Percentiles rank a stretch among this genome's conserved stretches.
phyloP scores from a whole-genome alignment of 495 filamentous ascomycete genomes.

The Neurospora sp. region DNA sequence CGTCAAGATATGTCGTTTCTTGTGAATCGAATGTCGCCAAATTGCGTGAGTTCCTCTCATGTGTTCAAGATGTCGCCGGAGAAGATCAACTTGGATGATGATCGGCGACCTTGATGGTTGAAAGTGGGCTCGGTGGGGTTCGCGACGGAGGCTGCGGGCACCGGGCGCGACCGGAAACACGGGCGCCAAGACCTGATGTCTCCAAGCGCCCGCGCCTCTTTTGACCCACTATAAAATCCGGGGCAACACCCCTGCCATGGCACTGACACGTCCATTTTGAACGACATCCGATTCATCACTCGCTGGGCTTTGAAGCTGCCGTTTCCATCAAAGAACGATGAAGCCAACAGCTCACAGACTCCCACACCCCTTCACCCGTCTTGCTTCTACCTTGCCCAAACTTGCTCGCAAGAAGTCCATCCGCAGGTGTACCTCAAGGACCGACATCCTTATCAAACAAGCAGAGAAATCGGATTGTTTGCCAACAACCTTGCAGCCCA shows the following conservation, averaged over 20 bases:
- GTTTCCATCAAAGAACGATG: no score
- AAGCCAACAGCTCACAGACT: no score
- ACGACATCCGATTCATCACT: neutral
- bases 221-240: neutral
- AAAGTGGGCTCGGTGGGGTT: neutral
- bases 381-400: no score
- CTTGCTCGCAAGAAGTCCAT: no score
- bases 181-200: neutral
- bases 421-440: no score
- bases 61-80: neutral
- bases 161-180: neutral
- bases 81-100: neutral
- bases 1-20: neutral
- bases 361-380: no score
- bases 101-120: neutral
- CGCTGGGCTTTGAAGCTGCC: neutral
- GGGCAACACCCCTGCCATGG: neutral
- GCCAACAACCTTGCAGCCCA: no score
- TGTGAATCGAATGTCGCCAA: neutral
- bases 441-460: no score
- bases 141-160: neutral
- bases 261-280: neutral
- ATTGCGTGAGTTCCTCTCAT: neutral
- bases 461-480: no score
- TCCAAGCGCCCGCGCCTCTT: neutral